These are phyloP conservation scores for Cerioporus squamosus DNA, from an alignment of 1,284 basidiomycete species.

Conservation along the genomic window DNA sequence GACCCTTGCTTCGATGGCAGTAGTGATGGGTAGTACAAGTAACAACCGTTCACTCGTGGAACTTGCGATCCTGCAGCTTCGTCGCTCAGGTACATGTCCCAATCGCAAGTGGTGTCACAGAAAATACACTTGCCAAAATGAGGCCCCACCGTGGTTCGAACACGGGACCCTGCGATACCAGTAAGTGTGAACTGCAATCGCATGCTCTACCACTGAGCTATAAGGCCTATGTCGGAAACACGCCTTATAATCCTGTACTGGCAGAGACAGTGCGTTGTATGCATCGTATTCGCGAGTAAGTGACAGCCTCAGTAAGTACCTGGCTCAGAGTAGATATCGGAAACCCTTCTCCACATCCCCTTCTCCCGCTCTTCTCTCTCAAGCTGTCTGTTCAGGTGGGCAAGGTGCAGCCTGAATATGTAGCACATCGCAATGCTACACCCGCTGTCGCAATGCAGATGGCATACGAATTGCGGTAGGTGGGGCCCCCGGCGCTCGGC, in stretches of 20 bases:
- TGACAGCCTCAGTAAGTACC: not conserved
- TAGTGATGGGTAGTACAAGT: too few relatives aligned
- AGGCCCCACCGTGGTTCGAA: constrained; percentile 27
- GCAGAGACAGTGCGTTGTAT: too few relatives aligned
- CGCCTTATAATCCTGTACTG: too few relatives aligned
- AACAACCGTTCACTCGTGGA: too few relatives aligned
- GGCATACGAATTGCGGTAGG: constrained; percentile 48
- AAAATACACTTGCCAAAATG: constrained; percentile 5
- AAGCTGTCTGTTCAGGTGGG: constrained; percentile 39
- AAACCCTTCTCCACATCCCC: constrained; percentile 30
- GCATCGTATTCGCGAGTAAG: too few relatives aligned
- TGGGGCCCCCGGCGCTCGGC: constrained; percentile 45
- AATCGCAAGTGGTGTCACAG: too few relatives aligned
- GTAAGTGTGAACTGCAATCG: too few relatives aligned
- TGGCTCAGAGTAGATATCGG: constrained; percentile 26
- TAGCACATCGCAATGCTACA: constrained; percentile 52
- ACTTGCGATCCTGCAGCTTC: too few relatives aligned
- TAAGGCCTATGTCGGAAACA: too few relatives aligned
- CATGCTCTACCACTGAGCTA: constrained; percentile 29
- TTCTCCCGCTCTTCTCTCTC: constrained; percentile 36
- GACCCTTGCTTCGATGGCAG: too few relatives aligned
- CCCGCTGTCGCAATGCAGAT: constrained; percentile 52
- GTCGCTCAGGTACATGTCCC: too few relatives aligned
- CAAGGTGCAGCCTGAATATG: constrained; percentile 47
- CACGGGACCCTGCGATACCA: constrained; percentile 26